Base-by-base conservation (phyloP, 2,329 filamentous ascomycete species). In the Claviceps pusilla region DNA sequence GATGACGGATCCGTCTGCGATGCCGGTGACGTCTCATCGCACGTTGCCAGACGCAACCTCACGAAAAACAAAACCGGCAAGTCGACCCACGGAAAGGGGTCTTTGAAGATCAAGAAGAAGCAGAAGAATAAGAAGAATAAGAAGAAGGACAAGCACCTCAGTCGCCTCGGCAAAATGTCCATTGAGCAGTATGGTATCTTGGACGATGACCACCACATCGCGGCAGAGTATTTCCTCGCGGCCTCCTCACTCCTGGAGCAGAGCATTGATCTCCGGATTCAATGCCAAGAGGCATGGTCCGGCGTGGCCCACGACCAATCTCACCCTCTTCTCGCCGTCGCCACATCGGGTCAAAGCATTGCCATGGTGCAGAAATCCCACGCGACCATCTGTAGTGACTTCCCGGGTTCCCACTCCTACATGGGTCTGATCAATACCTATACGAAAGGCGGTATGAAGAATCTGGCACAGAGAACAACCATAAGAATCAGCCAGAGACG, bases 341-440 rank as follows among this genome's bases (percentile, higher is more conserved):
- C 46, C 12, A 45, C 4, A 5, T 42, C 46, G 5, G 46, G 4
- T 4, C 52, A 49, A 9, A n/a, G 45, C 35, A 50, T 54, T 14
- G 35, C 62, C 12, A 71, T 73, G 65, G 58, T 76, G 29, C 67
- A 71, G 52, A 62, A 66, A 50, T 64, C 66, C 1, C 66, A 68
- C 50, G 57, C 63, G 0, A 59, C 58, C 7, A 72, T 77, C 0
- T 75, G 73, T 53, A 56, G 69, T 19, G 71, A 76, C 33, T 77
- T 76, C 46, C 69, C 72, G 1, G 72, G 67, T 0, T 65, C 72
- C 50, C 69, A 75, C 11, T 69, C 68, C 0, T 77, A 69, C 57
- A 64, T 74, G 43, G 70, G 62, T 0, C 64, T 74, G 47, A 68
- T 73, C 59, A 64, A 68, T 0, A 68, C 68, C 4, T 66, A 75